phyloP scores from a whole-genome alignment of 306 rosid genomes.

The Spatholobus suberectus region DNA sequence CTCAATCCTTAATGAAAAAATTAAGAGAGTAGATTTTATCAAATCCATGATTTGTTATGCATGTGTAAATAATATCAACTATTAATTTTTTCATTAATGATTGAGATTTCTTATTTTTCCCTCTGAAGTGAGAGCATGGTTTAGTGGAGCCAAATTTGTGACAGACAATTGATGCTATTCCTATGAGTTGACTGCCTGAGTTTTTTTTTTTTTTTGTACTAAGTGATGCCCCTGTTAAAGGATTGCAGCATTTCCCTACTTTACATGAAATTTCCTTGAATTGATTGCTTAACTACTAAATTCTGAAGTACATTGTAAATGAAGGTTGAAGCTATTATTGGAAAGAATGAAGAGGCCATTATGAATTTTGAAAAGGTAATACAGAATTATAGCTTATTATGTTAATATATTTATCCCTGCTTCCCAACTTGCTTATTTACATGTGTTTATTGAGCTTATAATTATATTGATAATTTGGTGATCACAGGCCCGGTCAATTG shows the following conservation, averaged over 20 bases:
- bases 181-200: conserved; percentile 17
- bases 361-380: conserved; percentile 93
- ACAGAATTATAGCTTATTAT: conserved; percentile 24
- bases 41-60: not conserved
- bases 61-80: not conserved
- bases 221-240: not conserved
- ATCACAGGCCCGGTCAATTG: conserved; percentile 86
- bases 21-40: not conserved
- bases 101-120: not conserved
- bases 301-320: conserved; percentile 40
- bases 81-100: not conserved
- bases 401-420: conserved; percentile 24
- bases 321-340: conserved; percentile 95
- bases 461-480: conserved; percentile 43
- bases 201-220: not conserved
- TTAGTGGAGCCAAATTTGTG: not conserved
- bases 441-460: conserved; percentile 5
- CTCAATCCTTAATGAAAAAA: not conserved
- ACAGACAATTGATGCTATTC: not conserved
- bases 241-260: conserved; percentile 22
- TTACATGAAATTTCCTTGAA: conserved; percentile 32
- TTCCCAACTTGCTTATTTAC: not conserved
- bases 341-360: conserved; percentile 96
- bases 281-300: conserved; percentile 25
- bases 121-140: not conserved